Conservation (phyloP, 306 rosid genomes). For the Cucurbita pepo region DNA sequence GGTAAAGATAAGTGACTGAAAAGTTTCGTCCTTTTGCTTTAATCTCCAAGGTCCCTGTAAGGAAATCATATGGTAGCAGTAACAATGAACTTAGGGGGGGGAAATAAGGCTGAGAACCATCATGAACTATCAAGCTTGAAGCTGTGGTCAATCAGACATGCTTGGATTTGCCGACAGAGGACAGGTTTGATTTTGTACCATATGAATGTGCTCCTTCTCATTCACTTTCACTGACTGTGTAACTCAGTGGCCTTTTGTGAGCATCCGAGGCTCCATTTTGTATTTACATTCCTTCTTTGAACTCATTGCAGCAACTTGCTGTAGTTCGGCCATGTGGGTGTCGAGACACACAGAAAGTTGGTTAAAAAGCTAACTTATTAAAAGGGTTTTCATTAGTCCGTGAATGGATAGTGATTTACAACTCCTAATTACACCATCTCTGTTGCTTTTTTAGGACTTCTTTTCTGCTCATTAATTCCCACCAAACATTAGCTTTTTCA, state of each 20-base stretch:
- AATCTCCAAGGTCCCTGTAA: background rate
- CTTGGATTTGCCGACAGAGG: background rate
- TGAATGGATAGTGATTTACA: conserved; percentile 2
- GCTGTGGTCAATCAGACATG: background rate
- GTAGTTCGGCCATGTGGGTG: background rate
- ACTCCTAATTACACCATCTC: background rate
- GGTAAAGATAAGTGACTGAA: background rate
- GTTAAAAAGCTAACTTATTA: background rate
- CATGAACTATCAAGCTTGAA: background rate
- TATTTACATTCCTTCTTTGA: background rate
- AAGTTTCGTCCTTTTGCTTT: background rate
- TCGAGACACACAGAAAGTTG: background rate
- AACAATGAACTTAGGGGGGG: background rate
- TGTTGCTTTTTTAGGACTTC: background rate
- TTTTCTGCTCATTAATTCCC: background rate
- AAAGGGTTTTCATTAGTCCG: background rate
- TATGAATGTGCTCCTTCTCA: background rate
- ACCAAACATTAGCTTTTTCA: background rate
- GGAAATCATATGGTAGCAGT: background rate
- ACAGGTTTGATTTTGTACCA: background rate
- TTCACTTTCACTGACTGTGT: too few relatives aligned
- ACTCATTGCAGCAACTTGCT: background rate
- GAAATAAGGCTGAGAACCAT: background rate
- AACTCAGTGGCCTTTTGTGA: background rate
- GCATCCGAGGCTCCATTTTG: background rate